Conservation (phyloP, 116 monocot species). For the Papilionanthe hybrid region DNA sequence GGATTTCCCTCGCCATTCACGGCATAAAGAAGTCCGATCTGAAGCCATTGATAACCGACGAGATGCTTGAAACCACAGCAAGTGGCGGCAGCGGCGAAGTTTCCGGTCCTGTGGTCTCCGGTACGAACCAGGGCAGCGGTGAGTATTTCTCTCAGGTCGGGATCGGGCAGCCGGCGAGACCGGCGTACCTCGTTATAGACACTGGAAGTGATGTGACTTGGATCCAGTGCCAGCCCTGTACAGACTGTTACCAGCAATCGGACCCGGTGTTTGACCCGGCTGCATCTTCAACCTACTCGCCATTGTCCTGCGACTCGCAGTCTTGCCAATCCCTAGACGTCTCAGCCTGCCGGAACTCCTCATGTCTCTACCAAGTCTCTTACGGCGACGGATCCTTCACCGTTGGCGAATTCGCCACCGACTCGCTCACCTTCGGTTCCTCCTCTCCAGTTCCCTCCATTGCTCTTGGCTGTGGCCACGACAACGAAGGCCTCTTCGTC, state of each 20-base stretch:
- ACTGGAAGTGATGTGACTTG: slow-evolving; percentile 69
- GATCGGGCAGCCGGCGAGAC: slow-evolving; percentile 35
- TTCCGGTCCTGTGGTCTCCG: slow-evolving; percentile 49
- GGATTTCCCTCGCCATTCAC: slow-evolving; percentile 30
- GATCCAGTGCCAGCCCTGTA: slow-evolving; percentile 62
- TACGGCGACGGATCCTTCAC: slow-evolving; percentile 69
- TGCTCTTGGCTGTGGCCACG: slow-evolving; percentile 60
- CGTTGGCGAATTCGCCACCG: slow-evolving; percentile 57
- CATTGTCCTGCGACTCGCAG: slow-evolving; percentile 33
- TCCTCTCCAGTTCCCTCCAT: slow-evolving; percentile 22
- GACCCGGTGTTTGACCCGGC: slow-evolving; percentile 54
- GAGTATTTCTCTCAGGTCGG: slow-evolving; percentile 71
- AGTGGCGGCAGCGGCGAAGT: background rate
- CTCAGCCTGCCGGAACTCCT: slow-evolving; percentile 48
- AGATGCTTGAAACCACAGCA: background rate
- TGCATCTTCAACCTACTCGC: slow-evolving; percentile 28
- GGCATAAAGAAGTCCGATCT: slow-evolving; percentile 42
- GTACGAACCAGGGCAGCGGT: slow-evolving; percentile 61
- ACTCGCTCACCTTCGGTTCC: slow-evolving; percentile 41
- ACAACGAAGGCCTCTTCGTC: slow-evolving; percentile 68
- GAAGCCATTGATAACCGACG: slow-evolving; percentile 20
- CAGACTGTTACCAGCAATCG: slow-evolving; percentile 70
- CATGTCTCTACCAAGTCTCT: slow-evolving; percentile 65
- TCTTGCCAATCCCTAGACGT: slow-evolving; percentile 47
- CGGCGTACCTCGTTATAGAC: slow-evolving; percentile 54